These are phyloP conservation scores for Aureobasidium sp. DNA, from an alignment of 2,329 filamentous ascomycete genomes.

Conservation along the genomic window DNA sequence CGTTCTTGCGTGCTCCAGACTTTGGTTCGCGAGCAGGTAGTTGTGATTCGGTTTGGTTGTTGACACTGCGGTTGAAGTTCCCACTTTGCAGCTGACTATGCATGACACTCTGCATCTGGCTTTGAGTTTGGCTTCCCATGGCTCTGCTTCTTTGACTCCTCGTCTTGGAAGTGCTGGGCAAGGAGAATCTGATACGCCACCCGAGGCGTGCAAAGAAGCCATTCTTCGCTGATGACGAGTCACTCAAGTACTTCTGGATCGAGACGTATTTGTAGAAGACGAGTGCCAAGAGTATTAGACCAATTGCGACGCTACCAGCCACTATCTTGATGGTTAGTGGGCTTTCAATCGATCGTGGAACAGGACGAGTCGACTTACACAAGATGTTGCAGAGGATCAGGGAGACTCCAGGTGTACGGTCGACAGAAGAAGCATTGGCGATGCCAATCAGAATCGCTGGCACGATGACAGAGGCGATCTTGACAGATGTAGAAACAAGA, in stretches of 20 bases:
- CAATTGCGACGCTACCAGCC: neutral
- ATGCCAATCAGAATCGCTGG: conserved; percentile 4
- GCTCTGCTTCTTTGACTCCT: neutral
- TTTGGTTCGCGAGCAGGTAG: neutral
- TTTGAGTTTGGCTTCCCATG: neutral
- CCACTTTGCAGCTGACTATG: neutral
- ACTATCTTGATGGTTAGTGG: neutral
- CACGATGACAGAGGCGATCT: neutral
- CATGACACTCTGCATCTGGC: neutral
- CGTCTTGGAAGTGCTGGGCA: neutral
- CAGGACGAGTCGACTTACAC: neutral
- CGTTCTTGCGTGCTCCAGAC: neutral
- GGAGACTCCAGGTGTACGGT: neutral
- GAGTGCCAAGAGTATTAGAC: neutral
- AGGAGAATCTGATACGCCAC: conserved; percentile 6
- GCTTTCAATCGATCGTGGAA: no score
- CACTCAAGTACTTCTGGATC: neutral
- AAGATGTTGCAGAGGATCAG: neutral
- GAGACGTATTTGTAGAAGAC: conserved; percentile 11
- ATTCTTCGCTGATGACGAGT: neutral
- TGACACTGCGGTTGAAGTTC: neutral
- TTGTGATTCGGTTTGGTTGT: neutral
- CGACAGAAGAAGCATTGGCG: neutral
- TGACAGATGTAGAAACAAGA: neutral
- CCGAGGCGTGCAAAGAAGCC: neutral